Percentiles rank a stretch among this genome's conserved stretches.
These are phyloP conservation scores for Acacia pycnantha DNA, from an alignment of 331 rosid species.

Conservation along the genomic window DNA sequence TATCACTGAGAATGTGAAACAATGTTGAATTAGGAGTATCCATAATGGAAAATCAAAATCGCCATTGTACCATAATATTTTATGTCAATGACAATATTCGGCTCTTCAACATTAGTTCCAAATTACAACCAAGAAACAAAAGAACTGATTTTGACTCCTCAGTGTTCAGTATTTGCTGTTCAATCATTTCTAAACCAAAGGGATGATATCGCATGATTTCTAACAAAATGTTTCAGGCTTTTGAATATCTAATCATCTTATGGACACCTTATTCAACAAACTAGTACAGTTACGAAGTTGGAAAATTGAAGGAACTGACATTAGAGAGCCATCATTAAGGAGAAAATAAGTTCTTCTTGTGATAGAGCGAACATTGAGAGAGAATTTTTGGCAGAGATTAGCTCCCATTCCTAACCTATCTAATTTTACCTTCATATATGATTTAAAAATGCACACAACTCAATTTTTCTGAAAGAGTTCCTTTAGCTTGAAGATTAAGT, in stretches of 20 bases:
- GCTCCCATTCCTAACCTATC: constrained; percentile 9
- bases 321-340: background rate
- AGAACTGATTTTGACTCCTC: background rate
- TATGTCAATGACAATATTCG: constrained; percentile 2
- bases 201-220: constrained; percentile 1
- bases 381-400: background rate
- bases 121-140: constrained; percentile 13
- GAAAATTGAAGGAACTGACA: background rate
- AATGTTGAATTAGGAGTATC: constrained; percentile 3
- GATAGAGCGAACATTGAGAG: constrained; percentile 9
- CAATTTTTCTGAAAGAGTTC: background rate
- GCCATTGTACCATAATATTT: background rate
- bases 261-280: background rate
- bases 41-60: constrained; percentile 4
- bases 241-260: background rate
- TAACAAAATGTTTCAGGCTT: constrained; percentile 18
- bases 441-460: background rate
- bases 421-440: background rate
- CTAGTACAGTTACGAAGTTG: background rate
- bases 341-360: background rate
- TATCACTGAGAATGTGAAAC: background rate
- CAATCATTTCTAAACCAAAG: constrained; percentile 13
- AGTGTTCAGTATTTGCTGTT: background rate
- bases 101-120: constrained; percentile 4
- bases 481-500: background rate